phyloP scores from a whole-genome alignment of 192 early-diverging fungal genomes.

The Backusella tuberculispora region DNA sequence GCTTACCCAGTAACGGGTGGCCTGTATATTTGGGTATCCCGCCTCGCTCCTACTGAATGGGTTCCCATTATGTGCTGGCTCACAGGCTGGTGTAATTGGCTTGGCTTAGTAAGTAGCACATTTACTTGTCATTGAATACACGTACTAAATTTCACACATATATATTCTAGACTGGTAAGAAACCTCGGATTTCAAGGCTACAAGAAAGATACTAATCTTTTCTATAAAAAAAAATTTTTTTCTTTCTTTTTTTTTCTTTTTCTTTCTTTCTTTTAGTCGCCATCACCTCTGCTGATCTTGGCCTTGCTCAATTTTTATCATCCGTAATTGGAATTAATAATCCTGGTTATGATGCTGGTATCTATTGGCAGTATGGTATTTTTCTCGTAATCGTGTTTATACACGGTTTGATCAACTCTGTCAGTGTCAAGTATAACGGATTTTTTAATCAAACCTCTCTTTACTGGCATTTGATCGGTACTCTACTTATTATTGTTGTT shows the following conservation, averaged over 20 bases:
- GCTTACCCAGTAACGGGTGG: slow-evolving; percentile 56
- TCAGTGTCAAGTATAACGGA: slow-evolving; percentile 55
- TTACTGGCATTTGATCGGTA: slow-evolving; percentile 48
- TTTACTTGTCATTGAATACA: background rate
- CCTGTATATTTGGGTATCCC: slow-evolving; percentile 58
- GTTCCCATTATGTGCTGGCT: slow-evolving; percentile 56
- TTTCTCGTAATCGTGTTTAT: slow-evolving; percentile 53
- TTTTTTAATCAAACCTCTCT: slow-evolving; percentile 54
- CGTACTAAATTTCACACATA: background rate
- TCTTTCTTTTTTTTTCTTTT: background rate
- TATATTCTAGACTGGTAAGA: slow-evolving; percentile 8
- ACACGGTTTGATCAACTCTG: slow-evolving; percentile 57
- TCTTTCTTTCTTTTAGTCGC: slow-evolving; percentile 36
- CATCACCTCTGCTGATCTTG: slow-evolving; percentile 55
- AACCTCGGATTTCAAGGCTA: background rate
- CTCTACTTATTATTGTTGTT: slow-evolving; percentile 51
- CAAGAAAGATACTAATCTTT: no score
- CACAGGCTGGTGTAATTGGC: slow-evolving; percentile 61
- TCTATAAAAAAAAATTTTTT: no score
- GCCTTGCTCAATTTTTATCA: slow-evolving; percentile 52
- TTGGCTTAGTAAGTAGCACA: slow-evolving; percentile 40
- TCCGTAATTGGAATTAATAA: slow-evolving; percentile 40
- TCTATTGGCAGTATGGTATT: slow-evolving; percentile 56
- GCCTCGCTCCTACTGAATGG: slow-evolving; percentile 49
- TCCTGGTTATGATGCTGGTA: slow-evolving; percentile 37